A percentile compares a stretch with the other conserved stretches of the same genome.
These are phyloP conservation scores for Litchi chinensis DNA, from an alignment of 345 rosid genomes.

Conservation along the genomic window DNA sequence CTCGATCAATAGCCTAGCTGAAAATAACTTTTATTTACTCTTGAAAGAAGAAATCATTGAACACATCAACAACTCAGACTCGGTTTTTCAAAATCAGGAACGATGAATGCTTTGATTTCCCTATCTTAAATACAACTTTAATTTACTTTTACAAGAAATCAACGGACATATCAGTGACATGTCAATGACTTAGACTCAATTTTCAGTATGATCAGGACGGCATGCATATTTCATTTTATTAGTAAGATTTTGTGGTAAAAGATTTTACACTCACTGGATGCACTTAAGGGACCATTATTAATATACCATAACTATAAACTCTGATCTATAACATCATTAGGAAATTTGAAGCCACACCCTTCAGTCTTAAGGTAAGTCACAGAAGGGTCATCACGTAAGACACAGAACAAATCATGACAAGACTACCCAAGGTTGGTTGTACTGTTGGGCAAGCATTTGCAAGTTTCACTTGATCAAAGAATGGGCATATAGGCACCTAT, in stretches of 20 bases:
- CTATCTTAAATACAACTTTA: slow-evolving; percentile 15
- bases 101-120: slow-evolving; percentile 3
- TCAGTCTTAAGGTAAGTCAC: background rate
- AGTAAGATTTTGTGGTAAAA: slow-evolving; percentile 7
- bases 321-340: background rate
- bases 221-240: background rate
- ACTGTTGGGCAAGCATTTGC: background rate
- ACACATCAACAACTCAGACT: slow-evolving; percentile 16
- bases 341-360: background rate
- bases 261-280: background rate
- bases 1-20: slow-evolving; percentile 20
- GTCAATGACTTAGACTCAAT: slow-evolving; percentile 4
- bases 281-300: slow-evolving; percentile 13
- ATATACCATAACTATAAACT: slow-evolving; percentile 1
- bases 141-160: slow-evolving; percentile 24
- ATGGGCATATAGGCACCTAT: background rate
- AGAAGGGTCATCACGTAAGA: no score
- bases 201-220: slow-evolving; percentile 7
- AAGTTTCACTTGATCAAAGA: slow-evolving; percentile 7
- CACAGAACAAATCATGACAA: slow-evolving; percentile 5
- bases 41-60: slow-evolving; percentile 25
- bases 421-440: background rate
- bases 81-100: background rate
- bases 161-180: slow-evolving; percentile 10
- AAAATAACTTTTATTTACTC: slow-evolving; percentile 20